These are phyloP conservation scores for Amauroascus niger DNA, from an alignment of 2,329 filamentous ascomycete genomes.

Conservation along the genomic window DNA sequence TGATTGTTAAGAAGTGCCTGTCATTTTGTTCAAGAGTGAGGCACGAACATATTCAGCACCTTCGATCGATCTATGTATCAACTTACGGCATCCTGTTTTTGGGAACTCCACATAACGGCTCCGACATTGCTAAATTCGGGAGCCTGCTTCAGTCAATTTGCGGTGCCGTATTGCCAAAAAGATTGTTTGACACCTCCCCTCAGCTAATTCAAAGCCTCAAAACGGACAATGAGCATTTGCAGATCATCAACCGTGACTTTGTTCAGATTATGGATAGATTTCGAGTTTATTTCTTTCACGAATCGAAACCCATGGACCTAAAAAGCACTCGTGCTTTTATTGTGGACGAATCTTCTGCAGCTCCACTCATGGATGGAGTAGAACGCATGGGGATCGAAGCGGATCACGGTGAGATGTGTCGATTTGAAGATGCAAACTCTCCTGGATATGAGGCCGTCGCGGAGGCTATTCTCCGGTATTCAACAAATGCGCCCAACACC, in stretches of 20 bases:
- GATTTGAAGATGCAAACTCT: conserved; percentile 54
- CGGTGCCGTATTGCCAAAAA: conserved; percentile 54
- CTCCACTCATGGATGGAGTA: conserved; percentile 59
- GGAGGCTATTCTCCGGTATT: conserved; percentile 40
- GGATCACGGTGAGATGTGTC: conserved; percentile 63
- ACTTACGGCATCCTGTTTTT: conserved; percentile 69
- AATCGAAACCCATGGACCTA: conserved; percentile 61
- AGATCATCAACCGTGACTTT: conserved; percentile 65
- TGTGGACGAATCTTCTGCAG: conserved; percentile 60
- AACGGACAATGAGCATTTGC: conserved; percentile 61
- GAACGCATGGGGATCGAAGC: conserved; percentile 66
- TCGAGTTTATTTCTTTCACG: conserved; percentile 66
- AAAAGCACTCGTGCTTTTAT: conserved; percentile 54
- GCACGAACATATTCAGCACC: conserved; percentile 51
- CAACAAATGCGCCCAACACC: conserved; percentile 44
- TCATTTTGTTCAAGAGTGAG: conserved; percentile 56
- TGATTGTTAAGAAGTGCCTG: conserved; percentile 60
- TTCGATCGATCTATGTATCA: conserved; percentile 60
- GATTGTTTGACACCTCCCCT: conserved; percentile 57
- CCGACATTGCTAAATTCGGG: conserved; percentile 59
- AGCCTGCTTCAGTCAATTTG: conserved; percentile 58
- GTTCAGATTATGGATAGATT: conserved; percentile 61
- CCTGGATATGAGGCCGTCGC: conserved; percentile 54
- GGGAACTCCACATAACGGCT: conserved; percentile 64
- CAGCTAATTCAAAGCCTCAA: conserved; percentile 62